Evolutionary conservation across 352 stramenopile genomes (phyloP).

Genomic region (Globisporangium splendens): DNA sequence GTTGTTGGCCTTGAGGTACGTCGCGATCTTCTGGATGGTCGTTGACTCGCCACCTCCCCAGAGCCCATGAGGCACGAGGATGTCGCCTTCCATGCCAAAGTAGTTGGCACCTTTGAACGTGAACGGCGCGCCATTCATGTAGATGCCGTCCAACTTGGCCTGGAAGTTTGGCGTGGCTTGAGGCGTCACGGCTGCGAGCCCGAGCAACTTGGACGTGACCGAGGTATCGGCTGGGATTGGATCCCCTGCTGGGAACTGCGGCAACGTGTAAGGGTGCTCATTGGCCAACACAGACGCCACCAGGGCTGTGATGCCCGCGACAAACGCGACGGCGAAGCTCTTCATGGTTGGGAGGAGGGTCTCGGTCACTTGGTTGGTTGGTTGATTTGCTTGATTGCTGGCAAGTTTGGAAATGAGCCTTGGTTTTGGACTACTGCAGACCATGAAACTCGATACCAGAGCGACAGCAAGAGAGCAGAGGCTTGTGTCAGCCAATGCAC

Average conservation of each 20-base stretch:
- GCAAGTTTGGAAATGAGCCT: conserved; percentile 1
- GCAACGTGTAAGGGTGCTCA: background rate
- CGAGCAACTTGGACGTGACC: background rate
- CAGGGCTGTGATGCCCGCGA: background rate
- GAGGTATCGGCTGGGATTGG: background rate
- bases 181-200: background rate
- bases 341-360: background rate
- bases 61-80: conserved; percentile 7
- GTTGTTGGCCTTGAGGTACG: conserved; percentile 7
- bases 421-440: background rate
- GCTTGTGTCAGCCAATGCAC: background rate
- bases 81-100: conserved; percentile 10
- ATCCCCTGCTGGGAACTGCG: background rate
- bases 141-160: conserved; percentile 4
- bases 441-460: background rate
- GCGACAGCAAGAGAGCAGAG: background rate
- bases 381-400: background rate
- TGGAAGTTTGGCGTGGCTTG: background rate
- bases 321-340: background rate
- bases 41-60: conserved; percentile 8
- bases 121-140: conserved; percentile 1
- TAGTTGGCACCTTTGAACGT: conserved; percentile 9
- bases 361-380: background rate
- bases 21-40: conserved; percentile 4
- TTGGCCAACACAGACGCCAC: background rate